Evolutionary conservation across 2,329 filamentous ascomycete species (phyloP).

Genomic region (Phyllosticta capitalensis): DNA sequence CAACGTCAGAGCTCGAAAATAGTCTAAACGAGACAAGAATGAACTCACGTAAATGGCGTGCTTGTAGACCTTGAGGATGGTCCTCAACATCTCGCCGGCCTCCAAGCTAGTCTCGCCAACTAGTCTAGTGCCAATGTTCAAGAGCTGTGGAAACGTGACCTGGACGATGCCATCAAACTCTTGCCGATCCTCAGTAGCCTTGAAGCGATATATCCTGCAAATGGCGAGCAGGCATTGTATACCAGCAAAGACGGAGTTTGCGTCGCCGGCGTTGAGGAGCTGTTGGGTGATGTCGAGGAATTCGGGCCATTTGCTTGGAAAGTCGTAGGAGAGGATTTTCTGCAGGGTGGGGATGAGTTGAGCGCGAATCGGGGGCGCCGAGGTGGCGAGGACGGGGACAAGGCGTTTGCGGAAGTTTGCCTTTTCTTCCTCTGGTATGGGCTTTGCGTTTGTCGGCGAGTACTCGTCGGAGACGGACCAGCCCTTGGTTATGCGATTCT

Average conservation of each 20-base stretch:
- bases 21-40: not conserved
- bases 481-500: conserved; percentile 90
- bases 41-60: conserved; percentile 84
- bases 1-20: conserved; percentile 15
- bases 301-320: conserved; percentile 85
- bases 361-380: conserved; percentile 71
- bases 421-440: conserved; percentile 86
- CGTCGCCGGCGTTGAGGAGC: conserved; percentile 77
- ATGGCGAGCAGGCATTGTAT: conserved; percentile 90
- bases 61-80: conserved; percentile 94
- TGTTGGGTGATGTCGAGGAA: conserved; percentile 91
- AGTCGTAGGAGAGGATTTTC: conserved; percentile 93
- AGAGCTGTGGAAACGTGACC: conserved; percentile 76
- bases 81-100: conserved; percentile 91
- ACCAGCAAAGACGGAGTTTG: conserved; percentile 80
- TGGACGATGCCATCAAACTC: conserved; percentile 95
- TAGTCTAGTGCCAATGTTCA: conserved; percentile 78
- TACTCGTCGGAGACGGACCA: conserved; percentile 75
- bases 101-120: conserved; percentile 87
- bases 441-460: conserved; percentile 49
- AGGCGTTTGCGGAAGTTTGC: conserved; percentile 75
- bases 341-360: conserved; percentile 92
- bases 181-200: conserved; percentile 67
- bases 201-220: conserved; percentile 92
- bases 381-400: conserved; percentile 76